Percentiles rank a stretch among this genome's conserved stretches.
Evolutionary conservation across 2,329 filamentous ascomycete genomes (phyloP).

Genomic region (Neofusicoccum cordaticola): DNA sequence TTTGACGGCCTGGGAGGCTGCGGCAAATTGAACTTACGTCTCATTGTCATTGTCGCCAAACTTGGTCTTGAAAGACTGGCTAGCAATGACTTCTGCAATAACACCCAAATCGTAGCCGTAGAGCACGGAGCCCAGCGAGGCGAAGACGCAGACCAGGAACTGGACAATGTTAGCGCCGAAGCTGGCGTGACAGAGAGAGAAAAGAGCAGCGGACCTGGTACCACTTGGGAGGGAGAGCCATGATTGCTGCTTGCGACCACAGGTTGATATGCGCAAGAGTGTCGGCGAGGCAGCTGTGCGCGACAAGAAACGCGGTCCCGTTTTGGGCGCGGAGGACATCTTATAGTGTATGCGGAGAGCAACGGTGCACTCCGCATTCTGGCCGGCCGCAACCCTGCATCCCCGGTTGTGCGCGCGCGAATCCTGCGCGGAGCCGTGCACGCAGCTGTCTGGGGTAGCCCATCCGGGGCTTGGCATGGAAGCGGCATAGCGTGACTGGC

Average conservation of each 20-base stretch:
- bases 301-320: background rate
- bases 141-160: constrained; percentile 59
- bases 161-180: constrained; percentile 25
- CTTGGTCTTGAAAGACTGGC: constrained; percentile 39
- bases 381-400: background rate
- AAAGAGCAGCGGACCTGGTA: constrained; percentile 47
- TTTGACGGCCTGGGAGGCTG: background rate
- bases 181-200: background rate
- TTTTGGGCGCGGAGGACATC: background rate
- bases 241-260: constrained; percentile 23
- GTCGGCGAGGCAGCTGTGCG: background rate
- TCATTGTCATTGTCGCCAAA: constrained; percentile 43
- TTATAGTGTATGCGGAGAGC: background rate
- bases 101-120: constrained; percentile 61
- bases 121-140: constrained; percentile 57
- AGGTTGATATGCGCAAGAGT: background rate
- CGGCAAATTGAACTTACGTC: constrained; percentile 22
- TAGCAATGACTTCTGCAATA: constrained; percentile 56
- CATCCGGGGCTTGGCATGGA: constrained; percentile 4
- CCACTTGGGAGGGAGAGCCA: constrained; percentile 57
- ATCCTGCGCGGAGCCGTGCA: constrained; percentile 13
- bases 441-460: constrained; percentile 3
- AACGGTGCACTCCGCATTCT: constrained; percentile 9
- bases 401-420: constrained; percentile 12
- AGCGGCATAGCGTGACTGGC: constrained; percentile 2